phyloP scores from a whole-genome alignment of 2,329 filamentous ascomycete genomes.

The Trichophyton equinum region DNA sequence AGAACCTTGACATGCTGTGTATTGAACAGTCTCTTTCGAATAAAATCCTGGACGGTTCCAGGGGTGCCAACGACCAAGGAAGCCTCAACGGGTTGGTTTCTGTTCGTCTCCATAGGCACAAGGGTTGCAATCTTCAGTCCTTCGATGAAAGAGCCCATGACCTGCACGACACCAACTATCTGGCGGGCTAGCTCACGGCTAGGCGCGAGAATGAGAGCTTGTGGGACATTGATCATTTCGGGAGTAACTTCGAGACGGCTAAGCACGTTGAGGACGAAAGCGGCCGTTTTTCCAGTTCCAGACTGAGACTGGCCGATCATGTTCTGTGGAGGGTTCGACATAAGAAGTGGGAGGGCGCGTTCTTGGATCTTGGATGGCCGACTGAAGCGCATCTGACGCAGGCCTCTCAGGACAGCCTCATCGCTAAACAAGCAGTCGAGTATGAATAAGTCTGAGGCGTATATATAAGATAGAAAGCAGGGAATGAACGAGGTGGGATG shows the following conservation, averaged over 20 bases:
- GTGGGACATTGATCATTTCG: conserved; percentile 47
- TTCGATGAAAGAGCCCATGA: conserved; percentile 73
- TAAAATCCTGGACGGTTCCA: conserved; percentile 79
- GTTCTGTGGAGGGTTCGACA: conserved; percentile 75
- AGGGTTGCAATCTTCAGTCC: conserved; percentile 66
- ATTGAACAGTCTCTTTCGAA: conserved; percentile 65
- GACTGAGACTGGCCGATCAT: conserved; percentile 99
- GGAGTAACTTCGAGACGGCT: conserved; percentile 66
- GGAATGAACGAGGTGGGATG: neutral
- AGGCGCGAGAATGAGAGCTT: conserved; percentile 80
- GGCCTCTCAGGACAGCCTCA: conserved; percentile 58
- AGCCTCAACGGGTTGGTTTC: conserved; percentile 56
- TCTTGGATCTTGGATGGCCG: conserved; percentile 98
- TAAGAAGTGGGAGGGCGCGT: conserved; percentile 77
- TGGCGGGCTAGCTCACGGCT: conserved; percentile 91
- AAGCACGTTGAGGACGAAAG: conserved; percentile 85
- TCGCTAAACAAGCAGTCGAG: conserved; percentile 29
- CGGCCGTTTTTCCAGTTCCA: conserved; percentile 93
- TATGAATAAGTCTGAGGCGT: neutral
- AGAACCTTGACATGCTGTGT: conserved; percentile 61
- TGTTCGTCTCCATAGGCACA: conserved; percentile 60
- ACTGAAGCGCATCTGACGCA: conserved; percentile 71
- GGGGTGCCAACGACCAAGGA: conserved; percentile 87
- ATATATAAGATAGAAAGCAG: neutral
- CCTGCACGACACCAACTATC: conserved; percentile 71